Conservation (phyloP, 2,329 filamentous ascomycete genomes). For the Beauveria sp. region DNA sequence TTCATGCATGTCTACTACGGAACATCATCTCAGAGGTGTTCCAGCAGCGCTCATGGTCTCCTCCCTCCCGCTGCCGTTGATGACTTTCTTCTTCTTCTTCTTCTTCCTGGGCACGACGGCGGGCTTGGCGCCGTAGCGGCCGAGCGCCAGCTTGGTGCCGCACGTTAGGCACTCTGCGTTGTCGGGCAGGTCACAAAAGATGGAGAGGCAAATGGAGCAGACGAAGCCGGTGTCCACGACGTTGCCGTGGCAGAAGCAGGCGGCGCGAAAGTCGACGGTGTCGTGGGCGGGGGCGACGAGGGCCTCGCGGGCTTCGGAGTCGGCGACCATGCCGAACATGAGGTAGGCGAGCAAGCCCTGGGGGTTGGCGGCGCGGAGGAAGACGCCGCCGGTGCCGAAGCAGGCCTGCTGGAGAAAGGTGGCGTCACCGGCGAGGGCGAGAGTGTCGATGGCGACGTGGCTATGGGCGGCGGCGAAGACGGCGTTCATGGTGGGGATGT, state of each 20-base stretch:
- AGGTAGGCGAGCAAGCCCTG: constrained; percentile 81
- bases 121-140: constrained; percentile 66
- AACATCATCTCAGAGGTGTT: constrained; percentile 43
- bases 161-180: constrained; percentile 74
- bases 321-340: constrained; percentile 85
- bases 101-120: constrained; percentile 65
- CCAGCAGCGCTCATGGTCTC: constrained; percentile 53
- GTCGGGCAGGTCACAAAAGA: constrained; percentile 64
- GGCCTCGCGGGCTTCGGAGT: constrained; percentile 45
- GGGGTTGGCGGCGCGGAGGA: constrained; percentile 46
- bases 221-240: constrained; percentile 92
- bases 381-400: constrained; percentile 53
- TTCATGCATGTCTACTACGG: not conserved
- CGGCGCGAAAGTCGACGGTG: constrained; percentile 92
- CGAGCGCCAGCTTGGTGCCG: constrained; percentile 69
- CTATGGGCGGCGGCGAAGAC: constrained; percentile 92
- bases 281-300: constrained; percentile 75
- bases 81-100: constrained; percentile 66
- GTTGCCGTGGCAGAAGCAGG: constrained; percentile 90
- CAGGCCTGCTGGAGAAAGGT: constrained; percentile 90
- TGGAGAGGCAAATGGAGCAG: constrained; percentile 92
- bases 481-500: constrained; percentile 97
- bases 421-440: constrained; percentile 76
- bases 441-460: constrained; percentile 83
- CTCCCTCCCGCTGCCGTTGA: constrained; percentile 44